Conservation (phyloP, 768 basidiomycete genomes). For the Pholiota microspora region DNA sequence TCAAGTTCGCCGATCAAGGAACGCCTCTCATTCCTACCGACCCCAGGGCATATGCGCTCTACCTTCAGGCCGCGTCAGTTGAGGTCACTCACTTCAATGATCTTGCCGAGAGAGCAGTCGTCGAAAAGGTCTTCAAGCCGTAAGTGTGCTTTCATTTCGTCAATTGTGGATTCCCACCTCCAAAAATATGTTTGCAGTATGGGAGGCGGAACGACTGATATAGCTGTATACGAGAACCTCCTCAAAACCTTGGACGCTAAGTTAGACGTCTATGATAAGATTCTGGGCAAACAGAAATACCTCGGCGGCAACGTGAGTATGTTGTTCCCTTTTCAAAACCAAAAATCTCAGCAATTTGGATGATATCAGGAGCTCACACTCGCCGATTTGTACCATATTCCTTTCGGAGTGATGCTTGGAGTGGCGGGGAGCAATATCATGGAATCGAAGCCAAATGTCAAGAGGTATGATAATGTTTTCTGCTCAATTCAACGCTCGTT, state of each 20-base stretch:
- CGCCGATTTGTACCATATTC: conserved; percentile 48
- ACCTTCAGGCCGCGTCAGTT: conserved; percentile 43
- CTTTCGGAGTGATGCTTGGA: conserved; percentile 32
- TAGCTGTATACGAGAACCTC: conserved; percentile 26
- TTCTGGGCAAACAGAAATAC: conserved; percentile 53
- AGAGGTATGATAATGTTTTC: conserved; percentile 18
- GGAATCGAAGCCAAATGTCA: conserved; percentile 42
- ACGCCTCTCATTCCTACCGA: conserved; percentile 45
- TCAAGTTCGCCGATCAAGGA: conserved; percentile 49
- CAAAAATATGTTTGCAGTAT: conserved; percentile 5
- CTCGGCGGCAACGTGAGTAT: conserved; percentile 54
- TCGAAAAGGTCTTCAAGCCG: conserved; percentile 52
- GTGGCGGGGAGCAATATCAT: conserved; percentile 29
- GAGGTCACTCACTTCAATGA: conserved; percentile 51
- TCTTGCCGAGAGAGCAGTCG: conserved; percentile 29
- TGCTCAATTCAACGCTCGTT: background rate
- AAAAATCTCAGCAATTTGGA: background rate
- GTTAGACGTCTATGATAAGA: conserved; percentile 51
- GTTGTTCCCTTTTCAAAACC: background rate
- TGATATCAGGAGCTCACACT: conserved; percentile 37
- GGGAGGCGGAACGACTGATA: conserved; percentile 16
- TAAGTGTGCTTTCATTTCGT: conserved; percentile 19
- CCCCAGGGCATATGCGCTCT: conserved; percentile 32
- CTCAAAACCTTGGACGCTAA: conserved; percentile 31
- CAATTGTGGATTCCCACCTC: too few species aligned